Base-by-base conservation (phyloP, 2,329 filamentous ascomycete species). In the Tolypocladium nubicola region DNA sequence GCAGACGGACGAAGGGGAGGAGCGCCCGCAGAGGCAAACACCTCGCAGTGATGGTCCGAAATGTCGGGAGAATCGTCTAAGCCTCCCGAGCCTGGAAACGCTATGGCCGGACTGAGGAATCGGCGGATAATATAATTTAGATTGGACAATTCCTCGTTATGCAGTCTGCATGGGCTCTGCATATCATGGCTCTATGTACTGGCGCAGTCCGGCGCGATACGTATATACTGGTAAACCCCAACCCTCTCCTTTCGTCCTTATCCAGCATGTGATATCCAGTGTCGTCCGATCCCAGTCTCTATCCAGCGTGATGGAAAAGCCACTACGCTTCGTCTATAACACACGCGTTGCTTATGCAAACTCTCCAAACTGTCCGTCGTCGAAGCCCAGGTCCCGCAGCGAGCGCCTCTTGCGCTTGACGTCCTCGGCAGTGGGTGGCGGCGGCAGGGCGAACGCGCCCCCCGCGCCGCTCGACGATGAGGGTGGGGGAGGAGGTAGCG, bases 351-450 rank as follows among this genome's bases (percentile, higher is more conserved):
- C 26, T 59, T 60, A 85, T 53, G 80, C 81, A 74, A 95, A 95
- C 72, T 95, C 90, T 23, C 89, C 90, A 80, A 91, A 92, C 67
- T 93, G 87, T 1, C 90, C 90, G 68, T 96, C 89, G 66, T 95
- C 90, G 65, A 94, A 94, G 0, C 89, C 89, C 62, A 93, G 66
- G 58, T 90, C 85, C 66, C 85, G 76, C 6, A 79, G 75, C 14
- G 81, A 79, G 65, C 73, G 75, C 65, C 80, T 77, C 71, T 83
- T 80, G 56, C 81, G 76, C 72, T 82, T 84, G n/a, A 82, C 77
- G 58, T 82, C 81, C 61, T 77, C 76, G 16, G 80, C 81, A 60
- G 78, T 83, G 1, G 87, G 86, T 9, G 88, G 87, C 35, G 88
- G 86, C 8, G 88, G 85, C 56, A 89, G 72, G 60, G 86, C 79